A percentile compares a stretch with the other conserved stretches of the same genome.
Conservation (phyloP, 495 filamentous ascomycete species). For the Niebla homalea region DNA sequence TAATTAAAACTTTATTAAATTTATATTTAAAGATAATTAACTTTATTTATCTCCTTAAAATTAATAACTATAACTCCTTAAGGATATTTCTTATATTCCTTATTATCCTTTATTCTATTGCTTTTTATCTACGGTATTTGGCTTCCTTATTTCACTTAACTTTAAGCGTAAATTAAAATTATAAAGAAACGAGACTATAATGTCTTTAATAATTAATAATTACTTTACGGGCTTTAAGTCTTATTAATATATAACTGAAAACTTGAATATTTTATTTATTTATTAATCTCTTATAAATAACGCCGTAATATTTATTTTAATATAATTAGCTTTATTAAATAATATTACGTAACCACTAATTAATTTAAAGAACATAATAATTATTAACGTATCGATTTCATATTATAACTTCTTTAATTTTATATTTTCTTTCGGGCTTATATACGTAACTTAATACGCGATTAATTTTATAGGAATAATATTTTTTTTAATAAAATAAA, state of each 20-base stretch:
- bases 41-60: no score
- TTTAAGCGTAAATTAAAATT: neutral
- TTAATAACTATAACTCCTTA: no score
- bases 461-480: neutral
- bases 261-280: neutral
- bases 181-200: neutral
- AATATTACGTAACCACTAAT: no score
- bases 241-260: neutral
- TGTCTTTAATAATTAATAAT: neutral
- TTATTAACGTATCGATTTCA: neutral
- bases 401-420: constrained; percentile 4
- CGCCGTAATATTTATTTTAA: neutral
- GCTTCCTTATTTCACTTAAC: no score
- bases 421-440: neutral
- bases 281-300: neutral
- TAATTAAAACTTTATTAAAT: no score
- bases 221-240: neutral
- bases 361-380: neutral
- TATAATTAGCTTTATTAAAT: neutral
- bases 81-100: no score
- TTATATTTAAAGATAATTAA: no score
- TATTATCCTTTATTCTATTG: no score
- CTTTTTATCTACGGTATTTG: no score
- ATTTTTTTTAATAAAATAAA: no score
- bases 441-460: neutral